A percentile compares a stretch with the other conserved stretches of the same genome.
Evolutionary conservation across 2,329 filamentous ascomycete species (phyloP).

Genomic region (Fusarium miscanthi): DNA sequence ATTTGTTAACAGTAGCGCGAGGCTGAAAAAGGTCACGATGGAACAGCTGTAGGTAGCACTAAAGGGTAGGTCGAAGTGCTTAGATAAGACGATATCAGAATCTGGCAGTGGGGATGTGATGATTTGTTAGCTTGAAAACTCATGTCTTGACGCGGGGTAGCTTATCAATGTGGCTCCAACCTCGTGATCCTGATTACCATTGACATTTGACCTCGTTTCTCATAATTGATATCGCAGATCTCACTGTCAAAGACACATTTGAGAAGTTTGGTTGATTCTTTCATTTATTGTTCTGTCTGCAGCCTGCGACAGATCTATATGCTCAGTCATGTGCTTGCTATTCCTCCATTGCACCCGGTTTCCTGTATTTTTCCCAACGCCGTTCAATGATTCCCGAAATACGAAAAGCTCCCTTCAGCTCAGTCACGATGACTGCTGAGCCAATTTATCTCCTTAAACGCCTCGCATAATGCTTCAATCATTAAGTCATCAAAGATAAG

Average conservation of each 20-base stretch:
- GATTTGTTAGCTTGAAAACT: slow-evolving; percentile 31
- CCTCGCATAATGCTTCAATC: slow-evolving; percentile 45
- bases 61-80: slow-evolving; percentile 18
- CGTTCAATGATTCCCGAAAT: slow-evolving; percentile 33
- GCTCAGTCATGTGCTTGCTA: slow-evolving; percentile 21
- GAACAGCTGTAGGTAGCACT: slow-evolving; percentile 1
- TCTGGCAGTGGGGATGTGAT: background rate
- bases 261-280: slow-evolving; percentile 8
- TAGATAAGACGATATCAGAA: slow-evolving; percentile 22
- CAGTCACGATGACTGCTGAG: slow-evolving; percentile 22
- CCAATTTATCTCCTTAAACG: slow-evolving; percentile 40
- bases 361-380: slow-evolving; percentile 38
- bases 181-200: slow-evolving; percentile 36
- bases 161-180: slow-evolving; percentile 30
- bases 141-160: slow-evolving; percentile 41
- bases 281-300: slow-evolving; percentile 31
- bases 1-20: slow-evolving; percentile 37
- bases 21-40: slow-evolving; percentile 40
- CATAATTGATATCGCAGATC: background rate
- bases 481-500: slow-evolving; percentile 44
- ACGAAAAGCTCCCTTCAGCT: slow-evolving; percentile 8
- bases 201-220: slow-evolving; percentile 35
- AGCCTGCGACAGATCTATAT: slow-evolving; percentile 17
- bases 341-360: slow-evolving; percentile 17
- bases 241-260: slow-evolving; percentile 3